Evolutionary conservation across 2,329 filamentous ascomycete species (phyloP), one percentile per base, ranked within the genome.

Genomic region (Shiraia bambusicola): DNA sequence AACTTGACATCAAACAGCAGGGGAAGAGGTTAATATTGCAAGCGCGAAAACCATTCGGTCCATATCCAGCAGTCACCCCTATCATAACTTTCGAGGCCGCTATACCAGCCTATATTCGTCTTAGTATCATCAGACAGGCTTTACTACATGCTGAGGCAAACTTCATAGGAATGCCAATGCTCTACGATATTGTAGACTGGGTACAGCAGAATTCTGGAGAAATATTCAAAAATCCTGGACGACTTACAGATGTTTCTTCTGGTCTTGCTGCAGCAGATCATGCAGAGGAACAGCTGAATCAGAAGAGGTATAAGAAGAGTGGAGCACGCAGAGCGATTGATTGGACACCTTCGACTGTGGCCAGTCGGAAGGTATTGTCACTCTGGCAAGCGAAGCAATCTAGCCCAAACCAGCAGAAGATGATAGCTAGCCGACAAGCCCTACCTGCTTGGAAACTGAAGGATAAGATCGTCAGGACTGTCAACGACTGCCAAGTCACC

Each of bases 111-210:
- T 95, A 98, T 60, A 94, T 97, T 61, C 88, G 92, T 47, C 76
- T 98, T 9, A 95, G 90, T 59, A 84, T 95, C 27, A 81, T 93
- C 57, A 85, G 88, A 55, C 84, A 87, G 67, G 83, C 85, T 2
- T 73, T 96, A 4, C 75, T 80, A 4, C 83, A 92, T 61, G 83
- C 90, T 2, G 74, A 81, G 35, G 78, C 83, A 35, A 82, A 83
- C 19, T 77, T 95, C 22, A 72, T 84, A 11, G 92, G 89, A 16
- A 89, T 94, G 61, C 87, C 89, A 28, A 95, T 95, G 86, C 80
- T 96, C 10, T 97, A 91, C 69, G 88, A 88, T 52, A 77, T 95
- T 10, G 79, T 92, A 37, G 91, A 95, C 69, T 97, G 92, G 91
- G 72, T 97, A 3, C 91, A 97, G 64, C 82, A 87, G 50, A 84